Evolutionary conservation across 73 alveolate genomes (phyloP).

Genomic region (Paraurostyla sp.): DNA sequence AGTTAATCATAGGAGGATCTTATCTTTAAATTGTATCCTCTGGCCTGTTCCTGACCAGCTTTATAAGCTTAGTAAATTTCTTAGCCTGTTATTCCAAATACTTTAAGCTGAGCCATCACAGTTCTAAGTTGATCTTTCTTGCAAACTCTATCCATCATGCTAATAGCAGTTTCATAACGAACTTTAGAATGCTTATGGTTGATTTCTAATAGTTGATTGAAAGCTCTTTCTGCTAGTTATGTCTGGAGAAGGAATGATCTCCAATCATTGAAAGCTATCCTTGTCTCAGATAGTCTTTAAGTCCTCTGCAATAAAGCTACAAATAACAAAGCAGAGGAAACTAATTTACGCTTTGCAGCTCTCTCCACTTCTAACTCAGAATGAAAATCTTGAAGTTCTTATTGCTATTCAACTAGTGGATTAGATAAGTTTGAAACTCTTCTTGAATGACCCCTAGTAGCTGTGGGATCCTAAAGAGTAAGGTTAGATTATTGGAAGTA

Average conservation of each 20-base stretch:
- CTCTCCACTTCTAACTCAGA: slow-evolving; percentile 33
- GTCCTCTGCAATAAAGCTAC: background rate
- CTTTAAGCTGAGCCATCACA: background rate
- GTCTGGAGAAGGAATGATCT: background rate
- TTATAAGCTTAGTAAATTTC: too few relatives aligned
- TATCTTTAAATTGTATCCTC: background rate
- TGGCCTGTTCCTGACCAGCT: too few relatives aligned
- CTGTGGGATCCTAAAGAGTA: too few relatives aligned
- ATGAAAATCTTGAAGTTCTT: background rate
- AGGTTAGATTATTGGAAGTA: too few relatives aligned
- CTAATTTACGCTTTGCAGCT: slow-evolving; percentile 43
- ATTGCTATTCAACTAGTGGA: background rate
- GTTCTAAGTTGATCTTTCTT: background rate
- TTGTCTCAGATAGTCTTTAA: background rate
- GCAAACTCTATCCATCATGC: slow-evolving; percentile 4
- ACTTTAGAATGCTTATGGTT: slow-evolving; percentile 11
- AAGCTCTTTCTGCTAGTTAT: slow-evolving; percentile 21
- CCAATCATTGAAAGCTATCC: background rate
- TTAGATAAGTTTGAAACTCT: background rate
- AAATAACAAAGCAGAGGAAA: slow-evolving; percentile 3
- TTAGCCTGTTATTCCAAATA: background rate
- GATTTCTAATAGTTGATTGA: slow-evolving; percentile 3
- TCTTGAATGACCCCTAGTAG: slow-evolving; percentile 4
- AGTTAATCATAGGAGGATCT: background rate
- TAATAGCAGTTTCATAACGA: slow-evolving; percentile 9